Percentiles rank a stretch among this genome's conserved stretches.
phyloP scores from a whole-genome alignment of 2,329 filamentous ascomycete species.

The Helminthosporium solani region DNA sequence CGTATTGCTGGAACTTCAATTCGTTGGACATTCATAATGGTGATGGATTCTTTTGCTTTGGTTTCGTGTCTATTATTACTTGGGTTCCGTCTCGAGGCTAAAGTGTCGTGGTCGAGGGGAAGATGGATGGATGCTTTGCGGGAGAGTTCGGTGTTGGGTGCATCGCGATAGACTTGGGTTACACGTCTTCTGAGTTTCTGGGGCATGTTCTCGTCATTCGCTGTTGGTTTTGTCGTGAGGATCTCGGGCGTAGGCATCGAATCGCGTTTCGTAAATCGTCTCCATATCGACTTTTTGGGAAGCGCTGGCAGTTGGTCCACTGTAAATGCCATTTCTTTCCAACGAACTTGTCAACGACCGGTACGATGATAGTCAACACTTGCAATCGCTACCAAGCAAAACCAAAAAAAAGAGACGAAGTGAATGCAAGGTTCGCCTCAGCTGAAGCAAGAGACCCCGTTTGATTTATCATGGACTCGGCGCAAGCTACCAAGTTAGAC shows the following conservation, averaged over 20 bases:
- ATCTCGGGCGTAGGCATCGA: neutral
- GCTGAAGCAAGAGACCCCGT: neutral
- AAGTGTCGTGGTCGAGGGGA: neutral
- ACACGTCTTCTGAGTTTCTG: neutral
- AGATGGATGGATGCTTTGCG: neutral
- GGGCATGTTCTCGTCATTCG: neutral
- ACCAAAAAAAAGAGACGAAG: neutral
- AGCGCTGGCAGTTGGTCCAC: conserved; percentile 7
- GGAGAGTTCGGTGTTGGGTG: neutral
- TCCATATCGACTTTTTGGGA: conserved; percentile 6
- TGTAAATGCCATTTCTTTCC: conserved; percentile 1
- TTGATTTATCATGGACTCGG: neutral
- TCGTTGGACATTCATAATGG: conserved; percentile 5
- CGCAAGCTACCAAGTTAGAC: neutral
- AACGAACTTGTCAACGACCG: neutral
- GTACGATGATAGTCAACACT: neutral
- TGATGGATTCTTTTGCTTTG: neutral
- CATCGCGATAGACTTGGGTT: neutral
- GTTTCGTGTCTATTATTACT: neutral
- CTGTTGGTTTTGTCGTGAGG: neutral
- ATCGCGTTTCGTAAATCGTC: conserved; percentile 8
- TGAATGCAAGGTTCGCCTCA: neutral
- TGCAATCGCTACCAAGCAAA: neutral
- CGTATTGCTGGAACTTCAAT: conserved; percentile 4
- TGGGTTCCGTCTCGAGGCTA: conserved; percentile 1